Evolutionary conservation across 2,329 filamentous ascomycete species (phyloP).

Genomic region (Didymella exigua): DNA sequence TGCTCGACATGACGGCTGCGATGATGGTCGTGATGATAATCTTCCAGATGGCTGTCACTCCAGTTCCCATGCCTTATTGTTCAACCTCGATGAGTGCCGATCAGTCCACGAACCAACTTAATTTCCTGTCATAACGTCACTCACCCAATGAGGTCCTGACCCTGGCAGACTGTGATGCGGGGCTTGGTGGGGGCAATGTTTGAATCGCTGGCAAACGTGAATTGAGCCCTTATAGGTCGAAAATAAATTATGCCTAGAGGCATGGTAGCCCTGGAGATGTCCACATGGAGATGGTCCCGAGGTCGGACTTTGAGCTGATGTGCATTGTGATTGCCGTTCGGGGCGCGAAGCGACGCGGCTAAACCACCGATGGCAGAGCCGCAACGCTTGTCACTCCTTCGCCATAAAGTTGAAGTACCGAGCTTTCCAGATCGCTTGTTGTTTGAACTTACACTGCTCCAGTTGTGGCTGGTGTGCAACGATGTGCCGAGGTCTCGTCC

Average conservation of each 20-base stretch:
- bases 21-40: constrained; percentile 20
- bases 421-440: background rate
- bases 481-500: constrained; percentile 1
- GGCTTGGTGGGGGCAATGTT: background rate
- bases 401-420: background rate
- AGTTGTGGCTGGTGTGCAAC: background rate
- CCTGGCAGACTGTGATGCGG: background rate
- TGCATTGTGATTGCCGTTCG: background rate
- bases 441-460: background rate
- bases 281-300: background rate
- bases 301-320: background rate
- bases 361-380: constrained; percentile 1
- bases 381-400: background rate
- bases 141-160: background rate
- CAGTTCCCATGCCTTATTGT: constrained; percentile 1
- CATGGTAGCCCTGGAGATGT: background rate
- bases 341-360: background rate
- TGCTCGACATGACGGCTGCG: constrained; percentile 32
- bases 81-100: background rate
- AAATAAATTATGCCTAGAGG: background rate
- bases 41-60: constrained; percentile 17
- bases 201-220: background rate
- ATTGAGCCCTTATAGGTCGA: background rate
- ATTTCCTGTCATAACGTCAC: background rate
- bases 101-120: background rate